Percentiles rank a stretch among this genome's conserved stretches.
phyloP scores from a whole-genome alignment of 2,329 filamentous ascomycete species.

The Epicoccum nigrum region DNA sequence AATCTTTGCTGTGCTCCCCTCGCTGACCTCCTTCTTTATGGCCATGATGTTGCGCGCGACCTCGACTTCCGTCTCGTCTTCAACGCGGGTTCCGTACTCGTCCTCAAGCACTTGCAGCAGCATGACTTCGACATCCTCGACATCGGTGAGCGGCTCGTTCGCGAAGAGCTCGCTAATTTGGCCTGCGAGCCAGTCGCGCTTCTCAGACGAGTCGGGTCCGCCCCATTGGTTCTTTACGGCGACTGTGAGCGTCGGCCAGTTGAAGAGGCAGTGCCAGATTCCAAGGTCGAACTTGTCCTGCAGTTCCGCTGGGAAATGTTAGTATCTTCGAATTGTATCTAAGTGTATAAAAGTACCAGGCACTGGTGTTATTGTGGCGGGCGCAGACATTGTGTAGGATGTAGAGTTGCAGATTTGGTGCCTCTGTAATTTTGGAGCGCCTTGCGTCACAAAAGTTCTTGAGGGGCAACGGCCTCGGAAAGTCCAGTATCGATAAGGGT shows the following conservation, averaged over 20 bases:
- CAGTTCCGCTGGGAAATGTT: conserved; percentile 29
- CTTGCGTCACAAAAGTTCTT: conserved; percentile 20
- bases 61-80: conserved; percentile 81
- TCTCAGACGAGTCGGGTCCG: conserved; percentile 79
- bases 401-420: background rate
- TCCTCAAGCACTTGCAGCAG: conserved; percentile 91
- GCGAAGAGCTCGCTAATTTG: conserved; percentile 80
- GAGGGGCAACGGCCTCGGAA: background rate
- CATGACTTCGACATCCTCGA: conserved; percentile 81
- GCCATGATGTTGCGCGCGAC: conserved; percentile 76
- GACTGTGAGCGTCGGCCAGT: conserved; percentile 87
- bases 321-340: background rate
- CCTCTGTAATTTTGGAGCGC: conserved; percentile 6
- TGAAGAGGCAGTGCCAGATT: conserved; percentile 81
- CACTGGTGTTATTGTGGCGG: conserved; percentile 5
- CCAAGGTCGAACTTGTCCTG: conserved; percentile 72
- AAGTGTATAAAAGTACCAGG: conserved; percentile 9
- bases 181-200: conserved; percentile 95
- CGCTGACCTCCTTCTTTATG: conserved; percentile 67
- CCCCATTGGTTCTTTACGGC: conserved; percentile 89
- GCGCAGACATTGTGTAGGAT: conserved; percentile 14
- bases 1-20: conserved; percentile 70
- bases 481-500: conserved; percentile 12
- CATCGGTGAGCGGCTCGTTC: conserved; percentile 66
- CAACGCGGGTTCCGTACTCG: conserved; percentile 91